Evolutionary conservation across 2,329 filamentous ascomycete species (phyloP).

Genomic region (Exophiala alcalophila): DNA sequence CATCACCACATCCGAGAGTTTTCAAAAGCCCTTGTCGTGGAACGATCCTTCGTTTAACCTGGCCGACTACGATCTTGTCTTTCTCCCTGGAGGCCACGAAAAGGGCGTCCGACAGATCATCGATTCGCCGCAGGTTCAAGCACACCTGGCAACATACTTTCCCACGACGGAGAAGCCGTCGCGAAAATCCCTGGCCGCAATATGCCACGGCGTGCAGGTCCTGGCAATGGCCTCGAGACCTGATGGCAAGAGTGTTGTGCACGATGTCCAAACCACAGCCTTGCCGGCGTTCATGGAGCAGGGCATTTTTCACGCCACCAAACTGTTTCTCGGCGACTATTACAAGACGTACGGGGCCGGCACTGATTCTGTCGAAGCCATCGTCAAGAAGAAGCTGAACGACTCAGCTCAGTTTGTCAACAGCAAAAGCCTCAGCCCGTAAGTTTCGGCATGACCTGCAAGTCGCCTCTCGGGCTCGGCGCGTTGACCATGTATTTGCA

Average conservation of each 20-base stretch:
- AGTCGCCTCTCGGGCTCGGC: too few relatives aligned
- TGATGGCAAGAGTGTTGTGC: constrained; percentile 48
- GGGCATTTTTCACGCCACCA: constrained; percentile 49
- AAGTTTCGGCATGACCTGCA: not conserved
- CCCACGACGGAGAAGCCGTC: constrained; percentile 47
- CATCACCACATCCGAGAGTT: constrained; percentile 40
- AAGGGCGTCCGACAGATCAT: constrained; percentile 53
- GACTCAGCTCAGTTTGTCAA: constrained; percentile 47
- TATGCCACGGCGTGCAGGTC: constrained; percentile 55
- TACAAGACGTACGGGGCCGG: constrained; percentile 57
- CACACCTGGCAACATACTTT: constrained; percentile 48
- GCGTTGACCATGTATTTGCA: constrained; percentile 34
- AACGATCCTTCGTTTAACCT: constrained; percentile 45
- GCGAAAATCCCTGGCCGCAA: constrained; percentile 47
- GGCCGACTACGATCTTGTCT: constrained; percentile 48
- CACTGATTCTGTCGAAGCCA: constrained; percentile 49
- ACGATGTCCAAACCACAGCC: constrained; percentile 49
- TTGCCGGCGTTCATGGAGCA: constrained; percentile 52
- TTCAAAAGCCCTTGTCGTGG: constrained; percentile 48
- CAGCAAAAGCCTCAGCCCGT: constrained; percentile 45
- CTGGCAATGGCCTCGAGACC: constrained; percentile 44
- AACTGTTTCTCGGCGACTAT: constrained; percentile 52
- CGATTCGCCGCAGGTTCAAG: constrained; percentile 48
- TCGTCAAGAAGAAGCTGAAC: constrained; percentile 46
- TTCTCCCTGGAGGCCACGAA: constrained; percentile 55